Evolutionary conservation across 768 basidiomycete species (phyloP), one percentile per base, ranked within the genome.

Genomic region (Thelephora aurantiotincta): DNA sequence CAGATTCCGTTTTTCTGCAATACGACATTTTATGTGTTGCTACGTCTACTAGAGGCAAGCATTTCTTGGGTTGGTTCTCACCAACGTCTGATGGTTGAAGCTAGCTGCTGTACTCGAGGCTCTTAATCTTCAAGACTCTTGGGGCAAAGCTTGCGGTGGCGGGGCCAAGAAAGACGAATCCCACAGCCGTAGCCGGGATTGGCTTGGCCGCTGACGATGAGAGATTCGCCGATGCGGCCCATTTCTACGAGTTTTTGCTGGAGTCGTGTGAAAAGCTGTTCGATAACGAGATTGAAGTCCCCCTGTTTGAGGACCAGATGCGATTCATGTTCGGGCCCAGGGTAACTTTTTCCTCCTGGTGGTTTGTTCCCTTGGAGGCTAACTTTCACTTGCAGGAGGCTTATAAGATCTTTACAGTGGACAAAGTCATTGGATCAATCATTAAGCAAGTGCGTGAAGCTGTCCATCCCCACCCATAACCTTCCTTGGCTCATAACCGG

Each of bases 371-470:
- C 19, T 33, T 19, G 35, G 34, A 43, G 50, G 11, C 12, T 35
- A 6, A 11, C 19, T 12, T 35, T 9, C 14, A 30, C 26, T 20
- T 36, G 2, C 51, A 84, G 82, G 70, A 86, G 22, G 80, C 80
- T 0, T 97, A 89, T 62, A 83, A 82, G 58, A 76, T 91, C 57
- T 99, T 96, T 63, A 97, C 94, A 0, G 69, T 96, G 20, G 94
- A 99, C 65, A 92, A 96, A 62, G 70, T 97, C 33, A 74, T 97
- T 37, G 85, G 84, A 1, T 71, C 78, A 1, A 73, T 97, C 51
- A 80, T 99, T 63, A 97, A 96, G 60, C 90, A 93, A 67, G 88
- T 86, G 35, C 48, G 69, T 56, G 11, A 14, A 30, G 41, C 35
- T n/a, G 45, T 42, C 46, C 33, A 22, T 6, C 11, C 12, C 13